A percentile compares a stretch with the other conserved stretches of the same genome.
phyloP scores from a whole-genome alignment of 2,329 filamentous ascomycete species.

The Exophiala phaeomuriformis region DNA sequence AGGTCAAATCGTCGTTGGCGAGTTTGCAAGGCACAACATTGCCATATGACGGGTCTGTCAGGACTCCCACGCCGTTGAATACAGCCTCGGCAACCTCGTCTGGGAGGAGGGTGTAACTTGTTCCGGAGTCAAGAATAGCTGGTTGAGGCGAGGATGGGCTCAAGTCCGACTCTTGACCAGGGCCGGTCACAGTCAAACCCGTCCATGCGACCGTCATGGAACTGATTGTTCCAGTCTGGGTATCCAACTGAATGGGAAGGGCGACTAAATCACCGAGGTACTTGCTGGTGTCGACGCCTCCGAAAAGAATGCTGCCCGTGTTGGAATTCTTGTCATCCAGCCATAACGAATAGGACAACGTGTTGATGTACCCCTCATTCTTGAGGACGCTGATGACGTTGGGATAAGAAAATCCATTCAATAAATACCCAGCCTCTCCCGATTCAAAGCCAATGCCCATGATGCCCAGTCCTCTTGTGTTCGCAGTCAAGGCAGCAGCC shows the following conservation, averaged over 20 bases:
- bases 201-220: conserved; percentile 42
- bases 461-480: conserved; percentile 29
- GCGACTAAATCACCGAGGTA: conserved; percentile 57
- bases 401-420: conserved; percentile 39
- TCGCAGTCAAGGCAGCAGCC: conserved; percentile 29
- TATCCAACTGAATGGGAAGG: conserved; percentile 49
- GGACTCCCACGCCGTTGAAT: conserved; percentile 51
- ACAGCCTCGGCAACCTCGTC: conserved; percentile 49
- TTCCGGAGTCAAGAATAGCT: conserved; percentile 67
- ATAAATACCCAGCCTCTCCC: conserved; percentile 22
- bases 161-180: conserved; percentile 33
- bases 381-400: conserved; percentile 61
- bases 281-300: conserved; percentile 71
- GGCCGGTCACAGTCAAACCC: conserved; percentile 15
- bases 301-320: conserved; percentile 67
- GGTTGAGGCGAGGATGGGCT: conserved; percentile 34
- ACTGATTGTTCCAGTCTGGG: conserved; percentile 49
- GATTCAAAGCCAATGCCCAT: conserved; percentile 37
- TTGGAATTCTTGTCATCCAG: conserved; percentile 49
- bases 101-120: conserved; percentile 64
- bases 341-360: conserved; percentile 36
- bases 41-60: conserved; percentile 35
- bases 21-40: conserved; percentile 38
- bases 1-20: conserved; percentile 36
- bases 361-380: conserved; percentile 47